Conservation (phyloP, 306 rosid genomes). For the Psophocarpus tetragonolobus region DNA sequence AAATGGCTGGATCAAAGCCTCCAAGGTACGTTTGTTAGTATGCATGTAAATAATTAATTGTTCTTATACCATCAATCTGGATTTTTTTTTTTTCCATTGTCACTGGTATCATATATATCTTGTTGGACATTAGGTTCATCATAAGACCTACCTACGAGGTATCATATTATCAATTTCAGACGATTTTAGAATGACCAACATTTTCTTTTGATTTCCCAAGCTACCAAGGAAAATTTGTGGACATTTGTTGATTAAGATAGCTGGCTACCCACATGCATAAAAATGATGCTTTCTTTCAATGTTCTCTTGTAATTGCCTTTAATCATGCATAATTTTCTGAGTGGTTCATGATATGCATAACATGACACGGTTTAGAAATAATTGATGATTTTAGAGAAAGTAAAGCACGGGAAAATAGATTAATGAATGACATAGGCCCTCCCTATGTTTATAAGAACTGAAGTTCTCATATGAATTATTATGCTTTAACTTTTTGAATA, state of each 20-base stretch:
- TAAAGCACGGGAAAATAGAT: not conserved
- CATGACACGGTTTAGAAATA: not conserved
- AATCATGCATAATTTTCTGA: not conserved
- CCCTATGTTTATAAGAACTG: not conserved
- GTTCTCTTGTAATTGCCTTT: not conserved
- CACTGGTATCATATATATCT: not conserved
- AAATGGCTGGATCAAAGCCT: conserved; percentile 95
- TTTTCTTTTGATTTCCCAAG: conserved; percentile 6
- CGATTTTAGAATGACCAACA: conserved; percentile 25
- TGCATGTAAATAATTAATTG: not conserved
- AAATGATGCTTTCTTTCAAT: not conserved
- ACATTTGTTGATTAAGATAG: not conserved
- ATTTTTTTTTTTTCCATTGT: not conserved
- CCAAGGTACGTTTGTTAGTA: conserved; percentile 56
- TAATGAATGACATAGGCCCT: not conserved
- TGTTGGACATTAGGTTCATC: conserved; percentile 14
- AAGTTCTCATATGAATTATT: not conserved
- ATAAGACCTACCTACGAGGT: not conserved
- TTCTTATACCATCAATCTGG: conserved; percentile 7
- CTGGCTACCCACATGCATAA: conserved; percentile 6
- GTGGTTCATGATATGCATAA: not conserved
- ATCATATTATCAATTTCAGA: not conserved
- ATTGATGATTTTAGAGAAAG: not conserved
- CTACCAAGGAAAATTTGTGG: not conserved
- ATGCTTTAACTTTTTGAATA: not conserved